Evolutionary conservation across 2,329 filamentous ascomycete species (phyloP), one percentile per base, ranked within the genome.

Genomic region (Colletotrichum siamense): DNA sequence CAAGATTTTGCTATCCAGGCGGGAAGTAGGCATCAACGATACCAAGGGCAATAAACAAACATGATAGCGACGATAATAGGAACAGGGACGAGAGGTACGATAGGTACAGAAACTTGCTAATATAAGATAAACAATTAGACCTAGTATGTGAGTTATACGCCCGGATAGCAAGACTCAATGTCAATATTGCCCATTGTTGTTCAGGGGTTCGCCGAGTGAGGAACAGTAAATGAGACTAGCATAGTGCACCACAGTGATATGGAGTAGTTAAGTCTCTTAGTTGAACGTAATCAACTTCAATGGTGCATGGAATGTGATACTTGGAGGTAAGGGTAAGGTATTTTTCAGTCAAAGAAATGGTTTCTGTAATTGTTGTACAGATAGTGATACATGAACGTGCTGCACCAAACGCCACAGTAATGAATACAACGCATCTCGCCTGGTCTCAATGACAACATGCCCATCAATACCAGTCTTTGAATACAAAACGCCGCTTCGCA

Each of bases 321-420:
- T 49, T 13, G 44, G 18, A n/a, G 10, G 6, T 6, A 13, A 22
- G 0, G 10, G 39, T n/a, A 6, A 1, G 4, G 18, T 22, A 7
- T 7, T 49, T 22, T 49, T 7, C 9, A 49, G 44, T 49, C 44
- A 49, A 22, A 22, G 18, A 13, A 22, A 22, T 22, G 18, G 2
- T n/a, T 44, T 49, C 3, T 10, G 10, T 49, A 0, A 49, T 22
- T 49, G 6, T n/a, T 49, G 44, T 49, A 13, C 10, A 49, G 9
- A 49, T n/a, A 2, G 18, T 22, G 9, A 49, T 49, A 49, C 44
- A 49, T 49, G 5, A 49, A 22, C 0, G 18, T 4, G 18, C 44
- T 49, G 22, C 18, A 49, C 18, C 44, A 49, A 49, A 49, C 9
- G 44, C n/a, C 18, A 5, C 10, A 49, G 3, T 49, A 7, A 49